Evolutionary conservation across 257 asterid genomes (phyloP).

Genomic region (Capsicum chinense): DNA sequence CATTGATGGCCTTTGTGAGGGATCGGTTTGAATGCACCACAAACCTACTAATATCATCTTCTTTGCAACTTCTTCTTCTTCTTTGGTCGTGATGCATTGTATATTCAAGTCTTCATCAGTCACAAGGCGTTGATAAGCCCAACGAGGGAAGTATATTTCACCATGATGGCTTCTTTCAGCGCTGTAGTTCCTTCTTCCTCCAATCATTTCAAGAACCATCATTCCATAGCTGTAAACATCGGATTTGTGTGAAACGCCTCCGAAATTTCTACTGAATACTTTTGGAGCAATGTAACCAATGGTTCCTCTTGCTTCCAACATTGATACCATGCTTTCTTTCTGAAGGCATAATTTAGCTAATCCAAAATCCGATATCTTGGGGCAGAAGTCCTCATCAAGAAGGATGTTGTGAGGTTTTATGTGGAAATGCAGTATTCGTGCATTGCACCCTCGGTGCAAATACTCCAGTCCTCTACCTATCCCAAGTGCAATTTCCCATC

Average conservation of each 20-base stretch:
- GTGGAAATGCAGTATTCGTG: constrained; percentile 43
- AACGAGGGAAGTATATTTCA: constrained; percentile 38
- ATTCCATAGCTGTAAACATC: constrained; percentile 46
- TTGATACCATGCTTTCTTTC: constrained; percentile 34
- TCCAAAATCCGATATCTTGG: constrained; percentile 49
- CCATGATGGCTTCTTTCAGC: background rate
- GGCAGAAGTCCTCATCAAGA: constrained; percentile 39
- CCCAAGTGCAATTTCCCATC: constrained; percentile 38
- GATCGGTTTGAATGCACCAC: constrained; percentile 44
- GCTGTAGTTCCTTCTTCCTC: constrained; percentile 34
- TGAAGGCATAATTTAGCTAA: constrained; percentile 35
- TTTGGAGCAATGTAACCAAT: constrained; percentile 46
- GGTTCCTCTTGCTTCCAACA: constrained; percentile 38
- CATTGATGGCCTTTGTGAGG: constrained; percentile 40
- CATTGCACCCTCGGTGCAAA: constrained; percentile 43
- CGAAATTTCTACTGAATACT: constrained; percentile 34
- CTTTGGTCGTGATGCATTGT: background rate
- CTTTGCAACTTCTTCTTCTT: constrained; percentile 33
- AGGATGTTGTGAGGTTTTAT: constrained; percentile 49
- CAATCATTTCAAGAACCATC: constrained; percentile 46
- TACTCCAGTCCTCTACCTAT: constrained; percentile 45
- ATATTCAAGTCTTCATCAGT: constrained; percentile 5
- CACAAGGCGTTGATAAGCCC: constrained; percentile 35
- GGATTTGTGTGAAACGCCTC: constrained; percentile 39
- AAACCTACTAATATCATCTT: constrained; percentile 41